A percentile compares a stretch with the other conserved stretches of the same genome.
Evolutionary conservation across 345 rosid species (phyloP).

Genomic region (Salix udensis): DNA sequence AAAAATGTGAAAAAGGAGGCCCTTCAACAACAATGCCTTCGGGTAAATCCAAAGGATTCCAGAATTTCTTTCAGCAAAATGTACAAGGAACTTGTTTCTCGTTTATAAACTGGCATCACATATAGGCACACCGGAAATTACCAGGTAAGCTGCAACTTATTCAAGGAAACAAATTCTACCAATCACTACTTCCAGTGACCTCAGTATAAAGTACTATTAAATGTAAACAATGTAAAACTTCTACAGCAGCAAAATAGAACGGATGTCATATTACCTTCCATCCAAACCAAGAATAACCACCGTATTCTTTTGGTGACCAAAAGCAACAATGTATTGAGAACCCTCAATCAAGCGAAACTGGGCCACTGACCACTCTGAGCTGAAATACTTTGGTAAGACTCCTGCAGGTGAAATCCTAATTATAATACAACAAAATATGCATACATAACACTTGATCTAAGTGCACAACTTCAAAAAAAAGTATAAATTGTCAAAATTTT

Average conservation of each 20-base stretch:
- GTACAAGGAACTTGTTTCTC: no score
- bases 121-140: no score
- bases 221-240: not conserved
- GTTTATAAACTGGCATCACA: not conserved
- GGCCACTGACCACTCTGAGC: conserved; percentile 98
- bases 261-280: conserved; percentile 60
- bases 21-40: no score
- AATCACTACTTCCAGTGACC: not conserved
- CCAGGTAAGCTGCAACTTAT: no score
- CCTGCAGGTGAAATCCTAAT: conserved; percentile 39
- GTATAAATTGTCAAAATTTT: not conserved
- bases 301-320: conserved; percentile 87
- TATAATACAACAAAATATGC: not conserved
- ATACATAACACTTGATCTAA: no score
- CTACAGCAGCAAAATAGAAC: no score
- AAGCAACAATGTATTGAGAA: conserved; percentile 75
- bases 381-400: conserved; percentile 90
- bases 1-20: no score
- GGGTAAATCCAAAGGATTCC: no score
- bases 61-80: no score
- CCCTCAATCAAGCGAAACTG: conserved; percentile 86
- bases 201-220: not conserved
- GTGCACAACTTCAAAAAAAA: not conserved
- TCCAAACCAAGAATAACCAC: conserved; percentile 87
- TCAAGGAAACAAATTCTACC: not conserved